A percentile compares a stretch with the other conserved stretches of the same genome.
These are phyloP conservation scores for Penicillium sp. DNA, from an alignment of 2,329 filamentous ascomycete genomes.

Conservation along the genomic window DNA sequence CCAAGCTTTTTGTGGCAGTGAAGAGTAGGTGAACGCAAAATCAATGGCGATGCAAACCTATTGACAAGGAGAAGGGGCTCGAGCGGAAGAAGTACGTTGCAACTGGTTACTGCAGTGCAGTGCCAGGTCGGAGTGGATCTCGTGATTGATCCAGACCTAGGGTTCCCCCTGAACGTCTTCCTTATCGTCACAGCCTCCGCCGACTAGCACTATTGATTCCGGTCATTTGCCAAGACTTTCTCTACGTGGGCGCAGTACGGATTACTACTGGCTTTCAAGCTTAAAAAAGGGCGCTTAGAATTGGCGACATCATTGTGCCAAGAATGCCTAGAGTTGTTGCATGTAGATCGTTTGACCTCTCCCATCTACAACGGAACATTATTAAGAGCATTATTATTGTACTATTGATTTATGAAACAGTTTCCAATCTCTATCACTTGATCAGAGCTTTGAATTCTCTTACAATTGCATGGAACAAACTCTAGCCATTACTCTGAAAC, in stretches of 20 bases:
- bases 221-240: constrained; percentile 12
- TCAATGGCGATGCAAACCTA: neutral
- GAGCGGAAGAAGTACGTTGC: neutral
- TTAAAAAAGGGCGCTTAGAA: constrained; percentile 4
- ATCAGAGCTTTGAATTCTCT: neutral
- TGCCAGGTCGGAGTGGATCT: neutral
- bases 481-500: neutral
- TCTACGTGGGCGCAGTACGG: constrained; percentile 1
- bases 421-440: neutral
- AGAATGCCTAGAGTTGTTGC: constrained; percentile 10
- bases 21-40: constrained; percentile 2
- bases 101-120: neutral
- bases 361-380: neutral
- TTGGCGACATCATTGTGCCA: constrained; percentile 7
- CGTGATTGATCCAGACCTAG: neutral
- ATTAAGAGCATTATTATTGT: neutral
- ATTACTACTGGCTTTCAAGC: constrained; percentile 4
- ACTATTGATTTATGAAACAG: neutral
- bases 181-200: constrained; percentile 20
- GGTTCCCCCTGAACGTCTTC: constrained; percentile 8
- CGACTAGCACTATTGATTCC: constrained; percentile 15
- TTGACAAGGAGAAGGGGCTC: neutral
- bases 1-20: constrained; percentile 34
- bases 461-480: neutral
- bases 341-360: neutral